These are phyloP conservation scores for Ulota crispa DNA, from an alignment of 225 moss, liverwort and hornwort species.

Conservation along the genomic window DNA sequence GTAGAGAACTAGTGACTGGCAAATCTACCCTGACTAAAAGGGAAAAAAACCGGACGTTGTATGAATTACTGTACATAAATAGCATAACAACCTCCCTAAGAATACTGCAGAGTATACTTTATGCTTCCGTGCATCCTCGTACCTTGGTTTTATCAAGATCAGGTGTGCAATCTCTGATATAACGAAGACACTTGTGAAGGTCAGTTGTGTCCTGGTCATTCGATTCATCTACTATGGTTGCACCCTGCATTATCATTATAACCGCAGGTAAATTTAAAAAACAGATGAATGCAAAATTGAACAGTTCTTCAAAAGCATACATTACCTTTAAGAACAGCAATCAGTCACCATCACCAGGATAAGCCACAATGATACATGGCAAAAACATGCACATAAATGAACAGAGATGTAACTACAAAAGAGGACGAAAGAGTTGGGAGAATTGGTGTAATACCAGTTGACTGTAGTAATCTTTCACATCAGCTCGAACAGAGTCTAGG, in stretches of 20 bases:
- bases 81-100: not conserved
- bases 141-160: slow-evolving; percentile 50
- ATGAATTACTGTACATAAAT: not conserved
- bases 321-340: not conserved
- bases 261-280: not conserved
- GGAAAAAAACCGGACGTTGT: not conserved
- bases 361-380: not conserved
- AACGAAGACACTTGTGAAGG: slow-evolving; percentile 71
- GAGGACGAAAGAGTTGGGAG: not conserved
- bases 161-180: slow-evolving; percentile 42
- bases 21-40: not conserved
- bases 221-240: slow-evolving; percentile 58
- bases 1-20: not conserved
- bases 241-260: slow-evolving; percentile 52
- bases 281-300: not conserved
- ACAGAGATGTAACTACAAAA: not conserved
- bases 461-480: slow-evolving; percentile 64
- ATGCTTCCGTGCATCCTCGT: not conserved
- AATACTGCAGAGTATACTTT: not conserved
- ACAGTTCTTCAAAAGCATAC: not conserved
- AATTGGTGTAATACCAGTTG: slow-evolving; percentile 41
- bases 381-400: not conserved
- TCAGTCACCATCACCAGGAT: not conserved
- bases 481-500: slow-evolving; percentile 78
- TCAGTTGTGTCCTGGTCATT: slow-evolving; percentile 84